Evolutionary conservation across 306 rosid species (phyloP).

Genomic region (Cucumis hystrix): DNA sequence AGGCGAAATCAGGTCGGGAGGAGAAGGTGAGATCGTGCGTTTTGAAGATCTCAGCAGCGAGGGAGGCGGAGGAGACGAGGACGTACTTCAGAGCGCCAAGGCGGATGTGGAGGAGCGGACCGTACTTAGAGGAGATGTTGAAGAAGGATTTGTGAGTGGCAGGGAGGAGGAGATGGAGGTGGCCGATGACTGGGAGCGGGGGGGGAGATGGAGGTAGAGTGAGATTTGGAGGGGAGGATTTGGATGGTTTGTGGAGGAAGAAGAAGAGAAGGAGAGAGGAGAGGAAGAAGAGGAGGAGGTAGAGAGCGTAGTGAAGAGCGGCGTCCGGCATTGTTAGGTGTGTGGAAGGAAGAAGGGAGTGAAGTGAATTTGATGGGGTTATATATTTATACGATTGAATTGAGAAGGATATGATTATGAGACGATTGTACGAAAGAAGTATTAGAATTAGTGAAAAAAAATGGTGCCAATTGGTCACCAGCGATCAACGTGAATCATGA

Average conservation of each 20-base stretch:
- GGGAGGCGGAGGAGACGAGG: constrained; percentile 52
- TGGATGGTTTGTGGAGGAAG: not conserved
- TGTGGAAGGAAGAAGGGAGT: not conserved
- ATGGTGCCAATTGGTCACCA: not conserved
- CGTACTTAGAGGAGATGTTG: constrained; percentile 19
- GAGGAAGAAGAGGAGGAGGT: not conserved
- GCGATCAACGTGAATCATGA: not conserved
- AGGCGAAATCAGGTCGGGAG: constrained; percentile 31
- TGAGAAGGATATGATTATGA: too few relatives aligned
- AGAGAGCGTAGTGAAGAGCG: not conserved
- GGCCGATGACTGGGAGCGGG: constrained; percentile 9
- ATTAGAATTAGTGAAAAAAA: not conserved
- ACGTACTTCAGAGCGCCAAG: constrained; percentile 24
- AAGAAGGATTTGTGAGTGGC: constrained; percentile 13
- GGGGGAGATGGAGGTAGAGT: constrained; percentile 7
- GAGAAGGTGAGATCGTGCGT: constrained; percentile 43
- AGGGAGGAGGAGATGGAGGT: constrained; percentile 15
- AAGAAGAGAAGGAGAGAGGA: not conserved
- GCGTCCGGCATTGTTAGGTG: not conserved
- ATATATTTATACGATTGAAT: not conserved
- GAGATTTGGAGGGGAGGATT: not conserved
- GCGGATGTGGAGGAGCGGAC: constrained; percentile 29
- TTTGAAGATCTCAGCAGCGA: constrained; percentile 45
- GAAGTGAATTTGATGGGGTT: not conserved
- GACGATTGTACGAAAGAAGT: not conserved